Evolutionary conservation across 1,284 basidiomycete genomes (phyloP).

Genomic region (Cryptococcus sp.): DNA sequence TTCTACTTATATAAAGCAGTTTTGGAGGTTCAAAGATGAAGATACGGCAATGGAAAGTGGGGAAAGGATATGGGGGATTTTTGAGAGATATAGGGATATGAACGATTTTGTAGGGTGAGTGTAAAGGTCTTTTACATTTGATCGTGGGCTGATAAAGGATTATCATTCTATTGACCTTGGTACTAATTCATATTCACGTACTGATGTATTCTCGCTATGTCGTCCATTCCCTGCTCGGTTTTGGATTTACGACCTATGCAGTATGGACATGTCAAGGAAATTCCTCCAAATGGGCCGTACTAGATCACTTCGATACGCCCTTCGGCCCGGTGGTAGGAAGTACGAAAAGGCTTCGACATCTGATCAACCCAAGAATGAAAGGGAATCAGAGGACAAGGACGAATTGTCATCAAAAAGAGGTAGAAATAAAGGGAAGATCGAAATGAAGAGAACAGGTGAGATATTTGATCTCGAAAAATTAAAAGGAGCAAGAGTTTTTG

Average conservation of each 20-base stretch:
- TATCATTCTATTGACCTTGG: too few species aligned
- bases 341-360: conserved; percentile 9
- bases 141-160: too few species aligned
- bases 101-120: conserved; percentile 29
- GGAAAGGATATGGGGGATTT: conserved; percentile 13
- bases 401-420: background rate
- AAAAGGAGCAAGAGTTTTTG: conserved; percentile 22
- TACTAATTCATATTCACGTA: too few species aligned
- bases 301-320: conserved; percentile 28
- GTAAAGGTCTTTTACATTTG: too few species aligned
- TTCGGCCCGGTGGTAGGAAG: conserved; percentile 25
- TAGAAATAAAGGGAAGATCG: conserved; percentile 1
- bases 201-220: too few species aligned
- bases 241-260: conserved; percentile 1
- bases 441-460: conserved; percentile 20
- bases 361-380: background rate
- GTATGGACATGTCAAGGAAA: conserved; percentile 33
- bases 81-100: conserved; percentile 20
- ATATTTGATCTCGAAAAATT: conserved; percentile 26
- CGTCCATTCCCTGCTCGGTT: background rate
- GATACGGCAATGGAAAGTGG: conserved; percentile 14
- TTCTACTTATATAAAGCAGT: conserved; percentile 21
- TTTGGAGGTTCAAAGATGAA: conserved; percentile 31
- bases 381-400: too few species aligned
- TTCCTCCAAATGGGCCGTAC: conserved; percentile 36